Base-by-base conservation (phyloP, 169 alveolate species). In the Plasmodium chabaudi region DNA sequence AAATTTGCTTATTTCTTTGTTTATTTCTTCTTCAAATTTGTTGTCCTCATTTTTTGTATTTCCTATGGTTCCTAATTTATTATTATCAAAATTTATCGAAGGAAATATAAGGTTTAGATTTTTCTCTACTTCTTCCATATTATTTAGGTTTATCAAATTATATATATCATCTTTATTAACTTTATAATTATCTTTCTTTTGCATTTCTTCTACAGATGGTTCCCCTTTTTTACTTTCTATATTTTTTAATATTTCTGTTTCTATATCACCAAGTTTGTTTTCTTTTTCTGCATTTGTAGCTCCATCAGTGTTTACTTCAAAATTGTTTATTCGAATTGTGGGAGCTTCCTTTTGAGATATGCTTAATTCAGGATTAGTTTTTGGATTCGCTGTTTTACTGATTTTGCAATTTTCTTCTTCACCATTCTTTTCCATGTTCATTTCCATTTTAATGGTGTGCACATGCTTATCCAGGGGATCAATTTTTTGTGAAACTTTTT, bases 1-100 rank as follows among this genome's bases (percentile, higher is more conserved):
- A 63, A 75, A 39, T 47, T 75, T 75, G 5, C 42, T 64, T 34
- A 75, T 75, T 75, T 75, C 77, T 75, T 75, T 75, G 2, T 21
- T 64, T 61, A 75, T 34, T 13, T 75, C 88, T 2, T 39, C 55
- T 23, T 61, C 51, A 75, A 61, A 75, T 56, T 75, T 74, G 19
- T 63, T 60, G 6, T 75, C 56, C 3, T 19, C 53, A 9, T 63
- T 57, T 46, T 55, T 67, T 23, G 9, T 15, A 42, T 68, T 68
- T 68, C 12, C 46, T 25, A 27, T 55, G 19, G 15, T 6, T 27
- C 27, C 27, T 10, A 0, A 75, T 21, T 59, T 44, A 23, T 47
- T 60, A 23, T 49, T n/a, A 63, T 75, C 74, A 17, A 75, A 19
- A 55, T 75, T 59, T 9, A 75, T 75, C 1, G 21, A n/a, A 7